Evolutionary conservation across 768 basidiomycete genomes (phyloP).

Genomic region (Tricholoma matsutake): DNA sequence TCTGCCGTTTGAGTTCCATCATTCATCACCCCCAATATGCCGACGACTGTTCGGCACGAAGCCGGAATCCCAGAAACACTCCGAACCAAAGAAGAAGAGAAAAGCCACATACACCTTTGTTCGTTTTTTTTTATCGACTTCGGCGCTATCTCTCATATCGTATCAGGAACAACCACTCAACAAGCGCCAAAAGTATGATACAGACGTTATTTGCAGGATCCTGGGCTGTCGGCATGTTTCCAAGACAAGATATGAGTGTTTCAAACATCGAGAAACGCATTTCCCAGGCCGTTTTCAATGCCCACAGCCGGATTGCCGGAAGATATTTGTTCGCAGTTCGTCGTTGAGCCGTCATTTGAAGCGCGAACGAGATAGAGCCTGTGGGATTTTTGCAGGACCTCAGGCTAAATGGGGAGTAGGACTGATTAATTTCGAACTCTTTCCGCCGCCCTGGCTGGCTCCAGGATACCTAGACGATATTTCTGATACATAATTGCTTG

Average conservation of each 20-base stretch:
- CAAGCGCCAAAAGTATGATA: constrained; percentile 15
- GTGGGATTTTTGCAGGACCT: constrained; percentile 11
- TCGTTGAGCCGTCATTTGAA: constrained; percentile 20
- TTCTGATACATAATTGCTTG: no score
- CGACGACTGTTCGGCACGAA: neutral
- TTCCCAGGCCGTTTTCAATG: constrained; percentile 20
- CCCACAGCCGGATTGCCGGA: constrained; percentile 15
- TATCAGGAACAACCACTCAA: neutral
- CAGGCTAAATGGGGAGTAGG: constrained; percentile 15
- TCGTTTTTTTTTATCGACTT: neutral
- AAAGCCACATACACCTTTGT: constrained; percentile 4
- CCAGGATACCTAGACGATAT: constrained; percentile 18
- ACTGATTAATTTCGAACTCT: constrained; percentile 14
- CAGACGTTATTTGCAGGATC: constrained; percentile 17
- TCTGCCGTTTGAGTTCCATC: constrained; percentile 1
- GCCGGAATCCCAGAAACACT: constrained; percentile 1
- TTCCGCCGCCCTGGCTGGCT: constrained; percentile 13
- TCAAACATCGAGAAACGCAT: constrained; percentile 23
- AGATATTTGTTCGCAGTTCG: constrained; percentile 19
- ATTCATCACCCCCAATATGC: neutral
- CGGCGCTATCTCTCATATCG: neutral
- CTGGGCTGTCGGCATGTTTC: constrained; percentile 18
- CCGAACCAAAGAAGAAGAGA: constrained; percentile 8
- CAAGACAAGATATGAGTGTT: constrained; percentile 19
- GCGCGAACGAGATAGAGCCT: constrained; percentile 11